Conservation (phyloP, 331 rosid species). For the Cydonia oblonga region DNA sequence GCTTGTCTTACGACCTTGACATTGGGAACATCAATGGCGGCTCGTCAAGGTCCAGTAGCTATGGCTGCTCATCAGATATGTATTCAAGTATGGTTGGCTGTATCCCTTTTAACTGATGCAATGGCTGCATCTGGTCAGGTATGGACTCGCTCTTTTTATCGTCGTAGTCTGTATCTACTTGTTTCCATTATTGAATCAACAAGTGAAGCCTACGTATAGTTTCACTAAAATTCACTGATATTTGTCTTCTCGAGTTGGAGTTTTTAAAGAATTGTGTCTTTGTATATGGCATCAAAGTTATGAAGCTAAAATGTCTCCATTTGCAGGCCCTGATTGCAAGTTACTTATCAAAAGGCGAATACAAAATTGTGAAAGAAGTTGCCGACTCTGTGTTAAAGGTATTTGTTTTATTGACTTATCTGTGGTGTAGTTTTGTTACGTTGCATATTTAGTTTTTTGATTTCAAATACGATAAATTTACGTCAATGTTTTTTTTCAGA, state of each 20-base stretch:
- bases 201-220: not conserved
- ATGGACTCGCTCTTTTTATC: slow-evolving; percentile 5
- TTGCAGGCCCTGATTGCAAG: slow-evolving; percentile 82
- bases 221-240: not conserved
- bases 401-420: not conserved
- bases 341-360: slow-evolving; percentile 67
- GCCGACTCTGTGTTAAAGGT: slow-evolving; percentile 52
- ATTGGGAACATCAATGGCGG: slow-evolving; percentile 92
- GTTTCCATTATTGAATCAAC: not conserved
- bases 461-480: not conserved
- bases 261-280: not conserved
- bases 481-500: slow-evolving; percentile 36
- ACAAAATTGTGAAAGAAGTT: slow-evolving; percentile 63
- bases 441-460: slow-evolving; percentile 13
- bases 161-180: not conserved
- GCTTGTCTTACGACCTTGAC: slow-evolving; percentile 79
- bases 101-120: slow-evolving; percentile 90
- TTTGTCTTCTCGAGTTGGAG: not conserved
- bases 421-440: not conserved
- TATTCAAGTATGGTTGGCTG: slow-evolving; percentile 98
- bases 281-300: not conserved
- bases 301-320: slow-evolving; percentile 2
- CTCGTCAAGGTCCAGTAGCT: slow-evolving; percentile 91
- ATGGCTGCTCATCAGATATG: slow-evolving; percentile 99
- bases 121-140: slow-evolving; percentile 87